Conservation (phyloP, 2,329 filamentous ascomycete species). For the Thielaviopsis punctulata region DNA sequence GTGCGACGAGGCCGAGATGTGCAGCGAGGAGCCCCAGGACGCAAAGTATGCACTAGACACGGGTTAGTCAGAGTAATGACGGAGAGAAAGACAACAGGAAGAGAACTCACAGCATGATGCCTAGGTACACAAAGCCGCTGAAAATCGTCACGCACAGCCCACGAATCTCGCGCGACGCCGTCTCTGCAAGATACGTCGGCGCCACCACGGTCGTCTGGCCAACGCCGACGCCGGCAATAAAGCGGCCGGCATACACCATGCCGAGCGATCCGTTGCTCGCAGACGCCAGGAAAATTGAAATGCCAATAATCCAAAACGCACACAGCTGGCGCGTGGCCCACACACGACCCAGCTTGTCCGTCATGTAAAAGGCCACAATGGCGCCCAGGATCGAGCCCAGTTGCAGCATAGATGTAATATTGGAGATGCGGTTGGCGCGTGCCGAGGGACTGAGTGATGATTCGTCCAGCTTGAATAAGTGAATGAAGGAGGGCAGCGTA, state of each 20-base stretch:
- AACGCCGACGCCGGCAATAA: constrained; percentile 48
- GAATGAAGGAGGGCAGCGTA: constrained; percentile 6
- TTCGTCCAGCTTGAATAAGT: constrained; percentile 39
- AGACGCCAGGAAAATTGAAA: constrained; percentile 38
- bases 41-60: constrained; percentile 46
- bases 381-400: constrained; percentile 59
- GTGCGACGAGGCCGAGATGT: constrained; percentile 29
- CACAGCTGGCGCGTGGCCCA: constrained; percentile 44
- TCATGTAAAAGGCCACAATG: constrained; percentile 41
- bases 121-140: constrained; percentile 47
- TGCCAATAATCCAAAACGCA: constrained; percentile 38
- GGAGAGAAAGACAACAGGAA: not conserved
- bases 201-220: constrained; percentile 51
- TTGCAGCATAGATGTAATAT: constrained; percentile 69
- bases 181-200: constrained; percentile 58
- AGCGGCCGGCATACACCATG: constrained; percentile 46
- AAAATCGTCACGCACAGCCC: constrained; percentile 52
- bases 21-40: constrained; percentile 41
- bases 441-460: constrained; percentile 32
- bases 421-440: constrained; percentile 52
- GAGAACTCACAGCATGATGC: constrained; percentile 42
- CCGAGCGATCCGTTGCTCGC: constrained; percentile 33
- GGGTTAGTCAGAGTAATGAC: not conserved
- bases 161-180: constrained; percentile 49
- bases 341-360: constrained; percentile 44